These are phyloP conservation scores for Stenocarpella maydis DNA, from an alignment of 2,329 filamentous ascomycete species.

Conservation along the genomic window DNA sequence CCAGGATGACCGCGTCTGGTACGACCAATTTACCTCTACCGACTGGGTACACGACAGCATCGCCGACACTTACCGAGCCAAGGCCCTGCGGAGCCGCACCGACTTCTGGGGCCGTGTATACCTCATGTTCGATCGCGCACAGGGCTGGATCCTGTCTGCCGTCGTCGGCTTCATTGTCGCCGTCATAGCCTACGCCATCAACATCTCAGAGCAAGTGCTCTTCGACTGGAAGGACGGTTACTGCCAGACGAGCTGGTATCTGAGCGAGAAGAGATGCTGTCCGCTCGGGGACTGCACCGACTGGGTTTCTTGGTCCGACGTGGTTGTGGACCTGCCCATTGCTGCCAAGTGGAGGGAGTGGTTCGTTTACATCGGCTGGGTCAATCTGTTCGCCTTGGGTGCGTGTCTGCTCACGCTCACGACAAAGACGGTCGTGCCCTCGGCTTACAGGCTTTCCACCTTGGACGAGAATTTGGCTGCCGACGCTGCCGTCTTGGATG, in stretches of 20 bases:
- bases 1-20: constrained; percentile 92
- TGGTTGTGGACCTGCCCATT: constrained; percentile 53
- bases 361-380: constrained; percentile 75
- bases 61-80: constrained; percentile 88
- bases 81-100: constrained; percentile 80
- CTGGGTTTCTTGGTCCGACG: constrained; percentile 65
- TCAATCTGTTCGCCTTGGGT: constrained; percentile 72
- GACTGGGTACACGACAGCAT: constrained; percentile 99
- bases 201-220: constrained; percentile 83
- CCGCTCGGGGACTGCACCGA: constrained; percentile 64
- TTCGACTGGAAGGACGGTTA: constrained; percentile 95
- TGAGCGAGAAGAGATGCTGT: constrained; percentile 72
- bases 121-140: constrained; percentile 82
- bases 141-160: constrained; percentile 94
- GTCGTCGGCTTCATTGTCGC: constrained; percentile 89
- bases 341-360: constrained; percentile 76
- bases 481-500: constrained; percentile 52
- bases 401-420: constrained; percentile 84
- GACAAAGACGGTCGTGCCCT: constrained; percentile 95
- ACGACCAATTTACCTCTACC: constrained; percentile 96
- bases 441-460: constrained; percentile 84
- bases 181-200: constrained; percentile 85
- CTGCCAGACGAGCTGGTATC: constrained; percentile 75
- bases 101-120: constrained; percentile 83
- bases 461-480: constrained; percentile 93